Base-by-base conservation (phyloP, 352 stramenopile species). In the Globisporangium barbulae region DNA sequence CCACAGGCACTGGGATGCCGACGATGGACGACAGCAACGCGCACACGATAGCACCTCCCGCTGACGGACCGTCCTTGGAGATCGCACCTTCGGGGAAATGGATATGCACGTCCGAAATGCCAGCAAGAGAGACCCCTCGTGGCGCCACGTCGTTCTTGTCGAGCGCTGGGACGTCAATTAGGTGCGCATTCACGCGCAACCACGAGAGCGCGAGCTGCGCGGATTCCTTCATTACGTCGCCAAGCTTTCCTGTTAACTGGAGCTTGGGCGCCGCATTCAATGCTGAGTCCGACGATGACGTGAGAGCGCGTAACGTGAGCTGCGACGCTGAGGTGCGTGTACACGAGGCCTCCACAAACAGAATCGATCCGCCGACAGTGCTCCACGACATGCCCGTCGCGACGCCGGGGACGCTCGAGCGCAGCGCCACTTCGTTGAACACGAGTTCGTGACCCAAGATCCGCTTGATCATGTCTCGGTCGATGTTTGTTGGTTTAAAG, bases 161-260 rank as follows among this genome's bases (percentile, higher is more conserved):
- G 8, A 54, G 19, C 15, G 48, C 31, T 41, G 81, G 73, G 12
- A 89, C 59, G 44, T 88, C 76, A 57, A 89, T 84, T 7, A 80
- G 47, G 37, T 81, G 70, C 12, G 76, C 76, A 57, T 94, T 83
- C 9, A 76, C 80, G 17, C 85, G 78, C 52, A 96, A 65, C 86
- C 86, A 96, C 50, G 83, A 91, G 31, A 97, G 71, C 22, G 86
- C 89, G 31, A 97, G 80, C 35, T 92, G 79, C 4, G 87, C 85
- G 21, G 87, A 96, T 56, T 97, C 89, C 55, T 96, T 94, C 89
- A 96, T 96, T 28, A 94, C 86, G 45, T 96, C 81, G n/a, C 83
- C 81, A 7, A 93, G 69, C 39, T 89, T 92, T 12, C 83, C 84
- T 31, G 82, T 93, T 19, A 93, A 70, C 58, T 91, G 78, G 22